phyloP scores from a whole-genome alignment of 139 green algal genomes.

The Asterochloris sp. region DNA sequence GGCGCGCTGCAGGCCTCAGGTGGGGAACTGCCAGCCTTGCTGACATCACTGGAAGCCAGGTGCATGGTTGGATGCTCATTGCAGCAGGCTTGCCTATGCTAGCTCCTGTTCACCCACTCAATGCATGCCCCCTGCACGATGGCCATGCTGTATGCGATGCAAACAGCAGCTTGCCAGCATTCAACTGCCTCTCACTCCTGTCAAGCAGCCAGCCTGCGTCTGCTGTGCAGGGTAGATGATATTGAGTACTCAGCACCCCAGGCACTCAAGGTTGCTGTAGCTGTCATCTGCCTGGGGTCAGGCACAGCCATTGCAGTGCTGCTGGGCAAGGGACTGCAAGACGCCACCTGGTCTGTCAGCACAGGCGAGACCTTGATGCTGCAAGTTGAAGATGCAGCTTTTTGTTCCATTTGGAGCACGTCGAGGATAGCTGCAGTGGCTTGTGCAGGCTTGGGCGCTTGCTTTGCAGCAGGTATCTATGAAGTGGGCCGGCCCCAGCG shows the following conservation, averaged over 20 bases:
- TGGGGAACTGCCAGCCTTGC: not conserved
- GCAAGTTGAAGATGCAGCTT: slow-evolving; percentile 38
- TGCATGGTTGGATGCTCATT: slow-evolving; percentile 41
- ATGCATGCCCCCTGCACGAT: slow-evolving; percentile 15
- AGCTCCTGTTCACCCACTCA: slow-evolving; percentile 21
- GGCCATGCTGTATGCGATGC: no score
- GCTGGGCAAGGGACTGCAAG: slow-evolving; percentile 28
- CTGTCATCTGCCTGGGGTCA: not conserved
- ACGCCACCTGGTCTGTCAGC: slow-evolving; percentile 48
- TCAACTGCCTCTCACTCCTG: no score
- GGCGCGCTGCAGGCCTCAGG: slow-evolving; percentile 10
- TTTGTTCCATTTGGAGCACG: not conserved
- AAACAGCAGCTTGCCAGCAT: no score
- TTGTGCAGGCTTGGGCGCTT: slow-evolving; percentile 33
- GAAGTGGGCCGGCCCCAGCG: slow-evolving; percentile 66
- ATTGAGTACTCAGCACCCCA: no score
- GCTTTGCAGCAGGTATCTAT: slow-evolving; percentile 55
- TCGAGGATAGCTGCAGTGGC: slow-evolving; percentile 27
- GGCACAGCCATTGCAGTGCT: slow-evolving; percentile 14
- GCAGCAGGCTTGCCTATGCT: slow-evolving; percentile 36
- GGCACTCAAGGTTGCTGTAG: no score
- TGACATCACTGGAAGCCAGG: not conserved
- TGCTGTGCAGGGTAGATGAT: no score
- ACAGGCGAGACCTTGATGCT: slow-evolving; percentile 40
- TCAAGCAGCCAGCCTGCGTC: no score